Evolutionary conservation across 805 yeast species (phyloP), one percentile per base, ranked within the genome.

Genomic region (Yueomyces sinensis): DNA sequence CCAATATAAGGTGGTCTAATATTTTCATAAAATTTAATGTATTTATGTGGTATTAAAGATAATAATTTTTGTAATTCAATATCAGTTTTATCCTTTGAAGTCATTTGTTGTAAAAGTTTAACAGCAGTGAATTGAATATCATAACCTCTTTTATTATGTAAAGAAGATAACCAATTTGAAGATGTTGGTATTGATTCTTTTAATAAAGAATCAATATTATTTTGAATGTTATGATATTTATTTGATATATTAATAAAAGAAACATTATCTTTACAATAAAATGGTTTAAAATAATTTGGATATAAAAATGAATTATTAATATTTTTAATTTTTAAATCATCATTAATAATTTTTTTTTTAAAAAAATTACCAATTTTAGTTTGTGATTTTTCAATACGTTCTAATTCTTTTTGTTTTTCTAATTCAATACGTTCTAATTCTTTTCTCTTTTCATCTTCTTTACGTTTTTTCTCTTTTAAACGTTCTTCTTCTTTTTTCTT

Each of bases 1-100:
- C 80, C 80, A 25, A 59, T 59, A 44, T 66, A 74, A 7, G 76
- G 70, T 4, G 75, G 59, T 35, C 60, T 57, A 6, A 66, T 52
- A 43, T 71, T 71, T 40, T 73, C 79, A 40, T 68, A 66, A 45
- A 65, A 65, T 37, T 61, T 62, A 31, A 65, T 58, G 36, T 52
- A 63, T 37, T 59, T 59, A 9, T 56, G 51, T 5, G 65, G 63
- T 14, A 59, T 41, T 33, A 30, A 40, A 15, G 40, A 44, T 39
- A 41, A 37, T 20, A 39, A 43, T 24, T 28, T 45, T 38, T 35
- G 66, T 51, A 38, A 54, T 45, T 48, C 61, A 48, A 35, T 40
- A 31, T 55, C 59, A 9, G 53, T 44, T 38, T 66, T 67, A 36
- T 66, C 70, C 42, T 44, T 37, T 49, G 63, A 29, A 13, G 60